phyloP scores from a whole-genome alignment of 192 early-diverging fungal species.

The Coemansia sp. region DNA sequence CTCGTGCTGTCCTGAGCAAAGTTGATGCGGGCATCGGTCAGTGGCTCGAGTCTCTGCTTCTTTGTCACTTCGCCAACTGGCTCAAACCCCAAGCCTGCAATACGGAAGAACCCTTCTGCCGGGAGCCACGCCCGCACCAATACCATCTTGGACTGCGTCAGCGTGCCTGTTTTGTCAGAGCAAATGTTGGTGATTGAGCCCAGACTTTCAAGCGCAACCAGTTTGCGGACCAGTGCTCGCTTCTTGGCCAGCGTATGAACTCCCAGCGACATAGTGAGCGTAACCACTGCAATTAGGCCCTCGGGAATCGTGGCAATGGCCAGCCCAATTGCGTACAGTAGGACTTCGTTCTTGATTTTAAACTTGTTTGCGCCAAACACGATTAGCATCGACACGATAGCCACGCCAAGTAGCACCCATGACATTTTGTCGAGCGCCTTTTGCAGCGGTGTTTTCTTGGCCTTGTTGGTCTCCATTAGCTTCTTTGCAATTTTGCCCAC shows the following conservation, averaged over 20 bases:
- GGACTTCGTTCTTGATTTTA: conserved; percentile 59
- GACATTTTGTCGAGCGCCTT: conserved; percentile 74
- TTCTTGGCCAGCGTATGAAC: conserved; percentile 82
- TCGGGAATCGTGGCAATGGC: conserved; percentile 95
- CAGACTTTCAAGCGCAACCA: conserved; percentile 84
- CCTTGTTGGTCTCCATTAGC: conserved; percentile 61
- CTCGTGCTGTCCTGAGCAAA: conserved; percentile 15
- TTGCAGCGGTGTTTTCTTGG: conserved; percentile 65
- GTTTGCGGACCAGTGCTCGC: conserved; percentile 86
- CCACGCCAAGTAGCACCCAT: conserved; percentile 69
- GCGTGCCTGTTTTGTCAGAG: conserved; percentile 93
- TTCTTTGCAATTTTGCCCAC: conserved; percentile 90
- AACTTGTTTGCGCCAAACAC: conserved; percentile 76
- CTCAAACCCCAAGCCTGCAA: conserved; percentile 66
- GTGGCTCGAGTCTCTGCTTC: conserved; percentile 22
- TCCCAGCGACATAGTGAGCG: conserved; percentile 90
- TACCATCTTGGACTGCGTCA: conserved; percentile 96
- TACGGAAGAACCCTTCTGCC: conserved; percentile 66
- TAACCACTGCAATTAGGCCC: conserved; percentile 91
- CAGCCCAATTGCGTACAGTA: conserved; percentile 78
- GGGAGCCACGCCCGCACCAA: conserved; percentile 79
- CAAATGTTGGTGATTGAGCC: conserved; percentile 94
- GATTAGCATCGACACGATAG: conserved; percentile 74
- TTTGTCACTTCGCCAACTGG: conserved; percentile 59
- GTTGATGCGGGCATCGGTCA: conserved; percentile 22